These are phyloP conservation scores for Pharus latifolius DNA, from an alignment of 176 grass and related monocot species.

Conservation along the genomic window DNA sequence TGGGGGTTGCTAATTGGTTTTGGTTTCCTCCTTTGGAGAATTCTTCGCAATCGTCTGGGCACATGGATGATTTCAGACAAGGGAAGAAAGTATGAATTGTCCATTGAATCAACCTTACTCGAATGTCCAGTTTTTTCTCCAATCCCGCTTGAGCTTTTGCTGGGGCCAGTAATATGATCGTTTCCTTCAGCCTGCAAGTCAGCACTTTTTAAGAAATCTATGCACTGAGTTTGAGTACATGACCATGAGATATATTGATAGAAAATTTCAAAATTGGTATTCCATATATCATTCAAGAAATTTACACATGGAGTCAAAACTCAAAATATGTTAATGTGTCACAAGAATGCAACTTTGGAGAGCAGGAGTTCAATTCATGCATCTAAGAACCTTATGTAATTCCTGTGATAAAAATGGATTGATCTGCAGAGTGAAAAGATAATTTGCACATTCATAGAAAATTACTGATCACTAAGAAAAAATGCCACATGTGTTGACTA, in stretches of 20 bases:
- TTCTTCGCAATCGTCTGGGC: slow-evolving; percentile 24
- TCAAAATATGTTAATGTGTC: neutral
- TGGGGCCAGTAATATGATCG: slow-evolving; percentile 1
- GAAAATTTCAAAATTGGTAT: neutral
- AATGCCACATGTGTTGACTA: neutral
- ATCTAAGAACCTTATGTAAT: neutral
- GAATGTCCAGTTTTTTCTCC: slow-evolving; percentile 22
- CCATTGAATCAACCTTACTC: slow-evolving; percentile 19
- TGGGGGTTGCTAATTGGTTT: slow-evolving; percentile 8
- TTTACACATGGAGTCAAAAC: neutral
- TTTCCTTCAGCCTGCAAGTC: slow-evolving; percentile 21
- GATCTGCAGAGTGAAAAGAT: neutral
- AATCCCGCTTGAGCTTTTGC: slow-evolving; percentile 11
- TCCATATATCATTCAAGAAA: neutral
- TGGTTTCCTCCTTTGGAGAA: slow-evolving; percentile 27
- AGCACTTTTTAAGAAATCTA: slow-evolving; percentile 12
- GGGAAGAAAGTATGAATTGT: slow-evolving; percentile 43
- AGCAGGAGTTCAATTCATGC: neutral
- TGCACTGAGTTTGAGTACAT: neutral
- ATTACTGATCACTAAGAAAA: neutral
- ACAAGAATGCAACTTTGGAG: neutral
- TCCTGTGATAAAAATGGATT: neutral
- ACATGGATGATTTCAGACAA: slow-evolving; percentile 51
- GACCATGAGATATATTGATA: neutral
- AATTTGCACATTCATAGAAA: neutral